Evolutionary conservation across 768 basidiomycete species (phyloP).

Genomic region (Leucocoprinus leucothites): DNA sequence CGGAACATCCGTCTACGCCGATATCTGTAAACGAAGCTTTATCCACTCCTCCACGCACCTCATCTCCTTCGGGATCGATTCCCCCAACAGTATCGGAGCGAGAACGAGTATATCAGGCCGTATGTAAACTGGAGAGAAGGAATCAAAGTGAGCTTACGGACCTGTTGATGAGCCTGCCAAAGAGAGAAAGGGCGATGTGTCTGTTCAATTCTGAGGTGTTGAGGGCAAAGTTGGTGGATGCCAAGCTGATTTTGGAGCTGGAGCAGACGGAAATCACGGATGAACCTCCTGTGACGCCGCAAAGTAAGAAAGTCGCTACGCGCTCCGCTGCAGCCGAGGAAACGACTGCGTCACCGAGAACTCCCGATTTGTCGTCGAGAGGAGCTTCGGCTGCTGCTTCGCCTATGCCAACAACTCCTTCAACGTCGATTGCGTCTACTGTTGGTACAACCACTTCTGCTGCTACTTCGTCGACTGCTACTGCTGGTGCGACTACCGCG

Average conservation of each 20-base stretch:
- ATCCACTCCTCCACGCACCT: constrained; percentile 82
- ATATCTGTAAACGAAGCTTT: constrained; percentile 72
- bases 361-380: constrained; percentile 73
- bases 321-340: constrained; percentile 9
- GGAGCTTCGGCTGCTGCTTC: constrained; percentile 72
- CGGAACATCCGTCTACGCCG: constrained; percentile 85
- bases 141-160: constrained; percentile 68
- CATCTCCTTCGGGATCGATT: constrained; percentile 70
- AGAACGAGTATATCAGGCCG: constrained; percentile 69
- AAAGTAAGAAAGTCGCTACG: constrained; percentile 49
- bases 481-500: constrained; percentile 17
- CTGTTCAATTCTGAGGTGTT: constrained; percentile 84
- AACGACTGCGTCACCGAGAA: constrained; percentile 56
- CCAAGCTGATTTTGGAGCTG: constrained; percentile 76
- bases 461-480: constrained; percentile 13
- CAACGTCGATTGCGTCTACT: constrained; percentile 22
- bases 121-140: constrained; percentile 58
- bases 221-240: constrained; percentile 74
- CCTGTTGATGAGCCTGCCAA: constrained; percentile 81
- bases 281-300: constrained; percentile 57
- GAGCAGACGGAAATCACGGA: constrained; percentile 34
- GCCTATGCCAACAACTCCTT: constrained; percentile 63
- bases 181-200: constrained; percentile 88
- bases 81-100: constrained; percentile 58
- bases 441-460: constrained; percentile 22